Evolutionary conservation across 2,329 filamentous ascomycete species (phyloP).

Genomic region (Beauveria caledonica): DNA sequence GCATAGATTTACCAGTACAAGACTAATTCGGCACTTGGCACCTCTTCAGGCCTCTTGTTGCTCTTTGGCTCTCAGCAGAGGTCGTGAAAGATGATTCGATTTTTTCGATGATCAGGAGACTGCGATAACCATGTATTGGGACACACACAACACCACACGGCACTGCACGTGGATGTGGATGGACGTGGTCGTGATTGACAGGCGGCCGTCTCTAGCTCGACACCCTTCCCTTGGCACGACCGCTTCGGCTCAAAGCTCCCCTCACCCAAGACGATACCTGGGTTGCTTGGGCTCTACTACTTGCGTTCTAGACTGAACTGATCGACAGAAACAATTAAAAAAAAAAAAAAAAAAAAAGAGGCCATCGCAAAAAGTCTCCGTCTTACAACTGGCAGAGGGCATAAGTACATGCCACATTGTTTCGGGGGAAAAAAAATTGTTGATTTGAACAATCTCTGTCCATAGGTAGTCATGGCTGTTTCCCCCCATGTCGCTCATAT

Average conservation of each 20-base stretch:
- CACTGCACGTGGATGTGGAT: not conserved
- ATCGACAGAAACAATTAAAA: not conserved
- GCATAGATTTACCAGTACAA: not conserved
- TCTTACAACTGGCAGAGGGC: slow-evolving; percentile 2
- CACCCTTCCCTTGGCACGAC: not conserved
- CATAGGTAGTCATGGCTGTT: not conserved
- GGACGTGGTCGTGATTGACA: not conserved
- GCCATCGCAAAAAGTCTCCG: not conserved
- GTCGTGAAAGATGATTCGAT: too few species aligned
- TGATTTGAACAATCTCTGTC: not conserved
- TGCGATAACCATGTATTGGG: too few species aligned
- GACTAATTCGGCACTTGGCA: not conserved
- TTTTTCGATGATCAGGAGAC: too few species aligned
- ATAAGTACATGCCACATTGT: not conserved
- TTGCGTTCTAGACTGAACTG: slow-evolving; percentile 1
- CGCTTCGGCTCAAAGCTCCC: not conserved
- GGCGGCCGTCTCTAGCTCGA: not conserved
- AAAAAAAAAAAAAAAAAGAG: not conserved
- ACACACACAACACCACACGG: too few species aligned
- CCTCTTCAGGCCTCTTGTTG: too few species aligned
- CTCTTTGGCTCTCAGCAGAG: too few species aligned
- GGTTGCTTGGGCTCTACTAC: not conserved
- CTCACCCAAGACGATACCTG: not conserved
- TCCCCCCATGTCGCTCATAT: not conserved
- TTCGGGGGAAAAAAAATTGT: not conserved